Base-by-base conservation (phyloP, 2,329 filamentous ascomycete genomes). In the Colletotrichum scovillei region DNA sequence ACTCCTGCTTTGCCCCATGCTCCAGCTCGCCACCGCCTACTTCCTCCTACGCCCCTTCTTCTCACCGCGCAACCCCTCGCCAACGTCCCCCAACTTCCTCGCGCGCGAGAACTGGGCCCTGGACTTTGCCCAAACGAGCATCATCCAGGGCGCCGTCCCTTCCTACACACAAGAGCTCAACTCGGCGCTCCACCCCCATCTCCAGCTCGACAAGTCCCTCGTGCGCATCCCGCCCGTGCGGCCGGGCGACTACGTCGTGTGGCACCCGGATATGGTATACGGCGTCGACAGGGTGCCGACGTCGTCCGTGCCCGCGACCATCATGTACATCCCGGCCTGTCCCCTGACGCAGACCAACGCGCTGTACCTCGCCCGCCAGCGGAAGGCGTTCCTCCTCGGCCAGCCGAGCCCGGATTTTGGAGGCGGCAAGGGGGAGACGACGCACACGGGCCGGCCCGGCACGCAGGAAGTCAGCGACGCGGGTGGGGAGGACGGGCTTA, bases 1-100 rank as follows among this genome's bases (percentile, higher is more conserved):
- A 0, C 83, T 97, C 16, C 87, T 92, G 22, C 92, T 95, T 1
- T 95, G 94, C 75, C 94, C 94, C 0, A 87, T 75, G 74, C 74
- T 75, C 35, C 74, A 88, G 66, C 89, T 93, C 67, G 91, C 93
- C 19, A 95, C 93, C 0, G 92, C 93, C 2, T 97, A 97, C 82
- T 92, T 92, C 76, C 87, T 97, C 0, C 87, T 97, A 2, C 89
- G 94, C 0, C 94, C 94, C 0, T 95, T 95, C 82, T 95, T 95
- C 82, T 77, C 77, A 14, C 80, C 82, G 24, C 74, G 76, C 19
- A 85, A 82, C n/a, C 81, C 83, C 24, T 78, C 84, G 7, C 63
- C 63, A 11, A 55, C 55, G 9, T 82, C 83, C 24, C 78, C 80
- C 22, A 80, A 81, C 63, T 84, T 82, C 63, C 79, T 86, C 5